Base-by-base conservation (phyloP, 495 filamentous ascomycete species). In the Xylaria bambusicola region DNA sequence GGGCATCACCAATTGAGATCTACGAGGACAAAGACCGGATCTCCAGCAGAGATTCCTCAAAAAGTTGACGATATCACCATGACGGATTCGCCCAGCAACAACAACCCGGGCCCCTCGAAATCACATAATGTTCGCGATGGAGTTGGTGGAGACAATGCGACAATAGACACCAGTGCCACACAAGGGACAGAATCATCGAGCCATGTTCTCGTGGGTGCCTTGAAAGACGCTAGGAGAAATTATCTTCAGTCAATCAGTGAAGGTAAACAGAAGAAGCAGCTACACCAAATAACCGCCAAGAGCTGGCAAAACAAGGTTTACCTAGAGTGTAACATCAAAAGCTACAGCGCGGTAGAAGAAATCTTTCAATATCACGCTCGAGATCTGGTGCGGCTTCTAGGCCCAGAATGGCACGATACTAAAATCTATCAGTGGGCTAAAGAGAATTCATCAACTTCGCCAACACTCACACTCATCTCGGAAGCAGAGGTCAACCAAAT, bases 281-380 rank as follows among this genome's bases (percentile, higher is more conserved):
- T 66, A 0, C 42, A 68, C 48, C 50, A 63, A 8, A 42, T 66
- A 21, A 63, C 23, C 27, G 24, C 47, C 21, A 68, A 64, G 33
- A 55, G 21, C 10, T 68, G 66, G 68, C 63, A 31, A 8, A 58
- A 24, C 0, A 65, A 63, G 15, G 17, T 79, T 10, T 76, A 62
- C 47, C 58, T 67, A 46, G 66, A 66, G 29, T 70, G 73, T 49
- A 77, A 66, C 29, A 67, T 77, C 8, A 64, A 61, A 24, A 49
- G 62, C 2, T 67, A 73, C 52, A 42, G 20, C 15, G 58, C 60
- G 0, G 27, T 63, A 2, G 38, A 56, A 13, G 64, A 75, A 10
- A 59, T 73, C 15, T 61, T 71, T 15, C 58, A 66, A 35, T 80
- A 77, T 50, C 70, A 69, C 27, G 60, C 71, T 2, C 63, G 56